phyloP scores from a whole-genome alignment of 2,329 filamentous ascomycete genomes.

The Zymoseptoria crescenta region DNA sequence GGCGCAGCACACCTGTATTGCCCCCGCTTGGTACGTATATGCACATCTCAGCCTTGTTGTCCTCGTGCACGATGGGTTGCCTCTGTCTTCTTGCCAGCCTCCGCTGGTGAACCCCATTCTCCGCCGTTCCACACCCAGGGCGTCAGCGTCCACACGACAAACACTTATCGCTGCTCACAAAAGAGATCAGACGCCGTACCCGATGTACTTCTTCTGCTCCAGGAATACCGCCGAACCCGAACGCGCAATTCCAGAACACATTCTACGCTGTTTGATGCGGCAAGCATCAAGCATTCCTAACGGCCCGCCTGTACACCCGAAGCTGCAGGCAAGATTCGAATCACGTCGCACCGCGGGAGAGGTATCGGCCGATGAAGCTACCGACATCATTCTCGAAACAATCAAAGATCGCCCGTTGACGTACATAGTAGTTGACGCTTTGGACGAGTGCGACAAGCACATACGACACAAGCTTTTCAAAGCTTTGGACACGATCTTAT shows the following conservation, averaged over 20 bases:
- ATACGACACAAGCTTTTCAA: neutral
- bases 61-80: neutral
- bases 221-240: neutral
- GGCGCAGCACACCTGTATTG: neutral
- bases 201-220: neutral
- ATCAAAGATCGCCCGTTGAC: neutral
- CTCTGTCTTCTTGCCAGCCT: neutral
- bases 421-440: neutral
- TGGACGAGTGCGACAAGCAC: neutral
- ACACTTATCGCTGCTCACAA: neutral
- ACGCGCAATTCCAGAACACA: neutral
- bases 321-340: neutral
- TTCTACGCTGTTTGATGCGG: neutral
- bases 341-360: neutral
- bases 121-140: no score
- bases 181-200: neutral
- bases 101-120: no score
- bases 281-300: neutral
- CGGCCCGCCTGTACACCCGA: neutral
- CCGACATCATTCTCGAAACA: neutral
- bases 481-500: neutral
- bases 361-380: neutral
- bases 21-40: neutral
- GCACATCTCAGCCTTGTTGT: neutral
- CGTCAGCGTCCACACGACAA: no score